Conservation (phyloP, 192 early-diverging fungal species). For the Paraglomus brasilianum region DNA sequence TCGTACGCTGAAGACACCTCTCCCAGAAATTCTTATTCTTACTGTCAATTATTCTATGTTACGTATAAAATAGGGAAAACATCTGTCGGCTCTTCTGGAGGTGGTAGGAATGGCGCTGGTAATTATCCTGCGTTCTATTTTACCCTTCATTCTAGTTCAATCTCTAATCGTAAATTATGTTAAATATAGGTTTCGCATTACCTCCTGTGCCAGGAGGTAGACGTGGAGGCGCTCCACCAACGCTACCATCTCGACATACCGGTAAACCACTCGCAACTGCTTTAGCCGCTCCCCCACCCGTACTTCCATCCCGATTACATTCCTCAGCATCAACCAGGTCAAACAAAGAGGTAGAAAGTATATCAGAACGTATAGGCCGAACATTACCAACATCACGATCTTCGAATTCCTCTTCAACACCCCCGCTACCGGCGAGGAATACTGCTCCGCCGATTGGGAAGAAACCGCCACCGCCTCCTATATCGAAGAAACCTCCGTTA, state of each 20-base stretch:
- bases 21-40: not conserved
- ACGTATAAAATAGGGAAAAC: not conserved
- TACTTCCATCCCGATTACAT: not conserved
- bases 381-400: slow-evolving; percentile 34
- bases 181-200: slow-evolving; percentile 16
- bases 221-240: slow-evolving; percentile 26
- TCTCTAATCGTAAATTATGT: not conserved
- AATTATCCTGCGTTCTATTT: slow-evolving; percentile 13
- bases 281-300: not conserved
- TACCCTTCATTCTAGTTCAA: not conserved
- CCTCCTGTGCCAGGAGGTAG: slow-evolving; percentile 28
- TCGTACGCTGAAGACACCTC: not conserved
- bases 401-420: slow-evolving; percentile 20
- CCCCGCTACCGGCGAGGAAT: not conserved
- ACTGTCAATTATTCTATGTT: not conserved
- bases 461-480: too few relatives aligned
- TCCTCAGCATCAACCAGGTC: not conserved
- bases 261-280: not conserved
- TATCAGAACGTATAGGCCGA: slow-evolving; percentile 31
- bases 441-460: not conserved
- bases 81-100: slow-evolving; percentile 36
- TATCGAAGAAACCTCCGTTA: too few relatives aligned
- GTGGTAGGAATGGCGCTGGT: slow-evolving; percentile 20
- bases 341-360: slow-evolving; percentile 24
- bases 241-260: not conserved